Conservation (phyloP, 495 filamentous ascomycete species). For the Collariella sp. region DNA sequence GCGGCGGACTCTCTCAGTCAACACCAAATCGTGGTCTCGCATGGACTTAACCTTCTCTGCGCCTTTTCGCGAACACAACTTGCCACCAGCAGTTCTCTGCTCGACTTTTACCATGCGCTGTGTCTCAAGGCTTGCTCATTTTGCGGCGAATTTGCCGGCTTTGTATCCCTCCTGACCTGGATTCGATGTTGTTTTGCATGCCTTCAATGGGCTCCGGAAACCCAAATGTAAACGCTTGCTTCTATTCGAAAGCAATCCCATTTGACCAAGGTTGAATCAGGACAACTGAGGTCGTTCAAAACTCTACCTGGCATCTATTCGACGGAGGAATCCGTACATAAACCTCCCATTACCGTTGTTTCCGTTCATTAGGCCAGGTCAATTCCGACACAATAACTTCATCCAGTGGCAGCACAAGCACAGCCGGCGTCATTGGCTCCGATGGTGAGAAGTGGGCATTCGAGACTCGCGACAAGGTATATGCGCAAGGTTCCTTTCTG, state of each 20-base stretch:
- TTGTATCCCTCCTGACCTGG: slow-evolving; percentile 31
- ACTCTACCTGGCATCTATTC: slow-evolving; percentile 32
- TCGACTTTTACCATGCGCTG: slow-evolving; percentile 29
- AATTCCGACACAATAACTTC: slow-evolving; percentile 18
- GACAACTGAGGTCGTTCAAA: slow-evolving; percentile 25
- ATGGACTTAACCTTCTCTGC: slow-evolving; percentile 35
- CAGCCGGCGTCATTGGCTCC: slow-evolving; percentile 23
- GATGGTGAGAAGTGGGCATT: slow-evolving; percentile 20
- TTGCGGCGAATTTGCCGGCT: slow-evolving; percentile 31
- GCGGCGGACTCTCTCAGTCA: slow-evolving; percentile 28
- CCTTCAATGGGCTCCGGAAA: slow-evolving; percentile 23
- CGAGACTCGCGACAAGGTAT: slow-evolving; percentile 27
- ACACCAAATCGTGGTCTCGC: slow-evolving; percentile 28
- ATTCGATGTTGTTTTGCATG: slow-evolving; percentile 32
- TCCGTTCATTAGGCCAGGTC: slow-evolving; percentile 28
- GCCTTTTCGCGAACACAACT: slow-evolving; percentile 34
- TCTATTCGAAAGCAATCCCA: slow-evolving; percentile 26
- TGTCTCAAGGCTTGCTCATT: slow-evolving; percentile 28
- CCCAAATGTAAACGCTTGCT: slow-evolving; percentile 27
- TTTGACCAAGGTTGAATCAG: slow-evolving; percentile 25
- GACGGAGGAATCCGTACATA: slow-evolving; percentile 22
- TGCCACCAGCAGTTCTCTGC: slow-evolving; percentile 24
- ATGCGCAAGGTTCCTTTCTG: slow-evolving; percentile 23
- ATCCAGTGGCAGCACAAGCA: slow-evolving; percentile 3
- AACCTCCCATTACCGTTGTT: slow-evolving; percentile 25